phyloP scores from a whole-genome alignment of 371 early-diverging fungal species.

The Syncephalis plumigaleata region DNA sequence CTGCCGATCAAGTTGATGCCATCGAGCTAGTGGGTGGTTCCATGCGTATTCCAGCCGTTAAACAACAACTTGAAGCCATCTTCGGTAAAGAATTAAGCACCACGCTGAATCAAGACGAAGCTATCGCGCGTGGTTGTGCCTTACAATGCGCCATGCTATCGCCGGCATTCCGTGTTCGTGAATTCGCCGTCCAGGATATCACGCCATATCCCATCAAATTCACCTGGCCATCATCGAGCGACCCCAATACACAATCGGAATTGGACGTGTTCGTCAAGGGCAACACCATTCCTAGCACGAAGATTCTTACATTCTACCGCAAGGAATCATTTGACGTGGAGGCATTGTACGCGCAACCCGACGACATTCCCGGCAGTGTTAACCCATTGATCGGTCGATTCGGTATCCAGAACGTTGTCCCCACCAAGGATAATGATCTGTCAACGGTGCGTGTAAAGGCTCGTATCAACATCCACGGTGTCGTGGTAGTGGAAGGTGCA shows the following conservation, averaged over 20 bases:
- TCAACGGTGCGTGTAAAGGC: constrained; percentile 83
- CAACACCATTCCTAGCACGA: constrained; percentile 69
- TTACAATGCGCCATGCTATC: constrained; percentile 93
- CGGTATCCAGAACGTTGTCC: constrained; percentile 32
- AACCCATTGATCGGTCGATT: constrained; percentile 56
- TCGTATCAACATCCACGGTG: constrained; percentile 15
- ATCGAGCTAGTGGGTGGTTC: constrained; percentile 89
- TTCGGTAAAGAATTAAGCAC: constrained; percentile 74
- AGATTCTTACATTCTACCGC: constrained; percentile 74
- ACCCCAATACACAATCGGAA: constrained; percentile 43
- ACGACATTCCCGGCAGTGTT: constrained; percentile 43
- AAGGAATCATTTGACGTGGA: constrained; percentile 63
- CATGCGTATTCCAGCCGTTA: constrained; percentile 87
- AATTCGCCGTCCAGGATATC: constrained; percentile 82
- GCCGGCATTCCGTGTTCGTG: constrained; percentile 95
- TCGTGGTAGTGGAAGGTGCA: constrained; percentile 69
- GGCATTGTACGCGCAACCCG: constrained; percentile 44
- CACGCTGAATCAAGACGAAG: constrained; percentile 96
- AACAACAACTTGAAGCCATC: constrained; percentile 66
- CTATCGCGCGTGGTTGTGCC: constrained; percentile 90
- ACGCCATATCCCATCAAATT: constrained; percentile 57
- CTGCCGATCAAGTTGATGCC: constrained; percentile 68
- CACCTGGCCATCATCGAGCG: constrained; percentile 52
- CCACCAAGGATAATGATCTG: constrained; percentile 21
- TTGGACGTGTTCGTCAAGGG: constrained; percentile 45